These are phyloP conservation scores for Alnus rubra DNA, from an alignment of 306 rosid genomes.

Conservation along the genomic window DNA sequence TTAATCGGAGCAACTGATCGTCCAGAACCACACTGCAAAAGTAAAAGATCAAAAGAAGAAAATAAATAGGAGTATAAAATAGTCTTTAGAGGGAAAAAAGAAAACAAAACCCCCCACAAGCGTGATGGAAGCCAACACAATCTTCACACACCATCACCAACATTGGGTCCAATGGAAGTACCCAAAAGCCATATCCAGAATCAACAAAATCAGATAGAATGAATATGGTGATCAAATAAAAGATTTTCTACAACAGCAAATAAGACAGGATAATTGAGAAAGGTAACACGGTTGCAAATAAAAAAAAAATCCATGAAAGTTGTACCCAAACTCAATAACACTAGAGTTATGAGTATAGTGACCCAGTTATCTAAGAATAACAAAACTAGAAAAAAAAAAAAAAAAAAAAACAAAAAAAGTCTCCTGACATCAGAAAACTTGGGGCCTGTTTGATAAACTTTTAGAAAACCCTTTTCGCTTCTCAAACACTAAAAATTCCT, in stretches of 20 bases:
- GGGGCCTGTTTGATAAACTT: no score
- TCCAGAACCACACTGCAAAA: slow-evolving; percentile 87
- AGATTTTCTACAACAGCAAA: neutral
- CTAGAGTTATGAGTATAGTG: neutral
- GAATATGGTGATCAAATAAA: neutral
- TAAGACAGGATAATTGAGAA: no score
- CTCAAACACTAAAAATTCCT: no score
- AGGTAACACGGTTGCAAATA: neutral
- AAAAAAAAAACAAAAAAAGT: neutral
- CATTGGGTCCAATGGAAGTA: neutral
- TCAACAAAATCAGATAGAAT: neutral
- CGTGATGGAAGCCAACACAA: neutral
- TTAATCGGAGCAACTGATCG: slow-evolving; percentile 94
- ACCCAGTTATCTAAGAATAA: neutral
- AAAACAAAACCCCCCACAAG: neutral
- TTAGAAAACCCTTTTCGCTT: no score
- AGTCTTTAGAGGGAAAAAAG: no score
- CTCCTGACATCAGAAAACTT: neutral
- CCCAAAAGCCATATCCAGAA: no score
- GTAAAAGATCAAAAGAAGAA: neutral
- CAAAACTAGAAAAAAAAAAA: neutral
- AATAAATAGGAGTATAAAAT: neutral
- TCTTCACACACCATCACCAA: neutral
- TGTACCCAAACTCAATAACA: neutral
- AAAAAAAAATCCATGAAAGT: neutral